Evolutionary conservation across 2,329 filamentous ascomycete genomes (phyloP), one percentile per base, ranked within the genome.

Genomic region (Monilinia fructicola): DNA sequence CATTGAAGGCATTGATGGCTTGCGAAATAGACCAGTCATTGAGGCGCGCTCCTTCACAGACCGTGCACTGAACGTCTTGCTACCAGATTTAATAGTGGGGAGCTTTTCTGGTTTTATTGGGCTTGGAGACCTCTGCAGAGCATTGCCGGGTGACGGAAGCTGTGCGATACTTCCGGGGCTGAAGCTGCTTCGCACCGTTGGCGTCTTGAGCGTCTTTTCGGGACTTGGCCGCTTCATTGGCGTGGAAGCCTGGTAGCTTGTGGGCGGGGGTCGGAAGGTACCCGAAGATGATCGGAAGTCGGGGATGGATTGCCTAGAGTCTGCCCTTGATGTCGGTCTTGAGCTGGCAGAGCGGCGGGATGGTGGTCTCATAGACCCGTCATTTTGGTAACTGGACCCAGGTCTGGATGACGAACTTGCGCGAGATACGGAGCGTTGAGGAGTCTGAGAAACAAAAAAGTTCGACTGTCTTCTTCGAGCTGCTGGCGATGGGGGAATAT

Each of bases 401-500:
- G 74, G 72, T 42, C 73, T 70, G 7, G 74, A 75, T 14, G 66
- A 67, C 50, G 67, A 67, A 28, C 56, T 69, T 7, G 67, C 67
- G 23, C 70, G 70, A 21, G 73, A 74, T 12, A 68, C n/a, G 40
- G 89, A 84, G 23, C 83, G 81, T 78, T 85, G 84, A 9, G 84
- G 81, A 67, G 84, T 84, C n/a, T 87, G 82, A 2, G 81, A 78
- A 59, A 87, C 87, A 75, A 91, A 95, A 76, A 96, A 93, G 65
- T 85, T 87, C 0, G 91, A 92, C 11, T 84, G 81, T 64, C 87
- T 86, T 67, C 86, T 86, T 63, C 83, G 85, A 55, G 90, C 77
- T 0, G 85, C 86, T 5, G 93, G 93, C 0, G 93, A 95, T 0
- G 91, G 87, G 0, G 93, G 91, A 40, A 97, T 81, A 56, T 87